A percentile compares a stretch with the other conserved stretches of the same genome.
Evolutionary conservation across 306 rosid species (phyloP).

Genomic region (Mimosa bimucronata): DNA sequence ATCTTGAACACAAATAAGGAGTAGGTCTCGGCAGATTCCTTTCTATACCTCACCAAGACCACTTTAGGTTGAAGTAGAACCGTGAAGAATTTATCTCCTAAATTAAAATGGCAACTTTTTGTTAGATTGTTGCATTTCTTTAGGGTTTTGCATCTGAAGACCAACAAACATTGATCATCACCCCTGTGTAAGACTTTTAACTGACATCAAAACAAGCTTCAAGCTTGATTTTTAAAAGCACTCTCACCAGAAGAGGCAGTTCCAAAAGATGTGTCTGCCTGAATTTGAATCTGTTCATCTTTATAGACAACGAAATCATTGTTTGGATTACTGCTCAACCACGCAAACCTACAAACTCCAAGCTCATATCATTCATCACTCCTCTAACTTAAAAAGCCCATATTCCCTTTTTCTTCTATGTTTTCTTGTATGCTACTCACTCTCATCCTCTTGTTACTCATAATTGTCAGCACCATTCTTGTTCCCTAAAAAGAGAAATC

Average conservation of each 20-base stretch:
- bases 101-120: slow-evolving; percentile 15
- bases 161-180: slow-evolving; percentile 24
- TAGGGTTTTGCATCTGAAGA: not conserved
- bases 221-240: slow-evolving; percentile 25
- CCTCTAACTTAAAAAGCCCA: not conserved
- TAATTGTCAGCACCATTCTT: not conserved
- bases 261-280: not conserved
- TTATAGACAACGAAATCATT: slow-evolving; percentile 8
- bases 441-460: slow-evolving; percentile 21
- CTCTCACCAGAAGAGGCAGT: not conserved
- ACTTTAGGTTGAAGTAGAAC: not conserved
- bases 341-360: slow-evolving; percentile 7
- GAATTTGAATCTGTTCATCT: slow-evolving; percentile 19
- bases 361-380: slow-evolving; percentile 8
- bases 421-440: slow-evolving; percentile 26
- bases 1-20: not conserved
- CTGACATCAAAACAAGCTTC: slow-evolving; percentile 29
- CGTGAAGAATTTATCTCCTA: not conserved
- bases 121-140: slow-evolving; percentile 14
- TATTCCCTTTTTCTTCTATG: not conserved
- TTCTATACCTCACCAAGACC: not conserved
- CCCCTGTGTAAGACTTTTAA: slow-evolving; percentile 13
- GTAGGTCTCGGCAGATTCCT: not conserved
- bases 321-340: slow-evolving; percentile 31
- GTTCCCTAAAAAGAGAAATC: not conserved